Conservation (phyloP, 2,329 filamentous ascomycete species). For the Xylaria sp. region DNA sequence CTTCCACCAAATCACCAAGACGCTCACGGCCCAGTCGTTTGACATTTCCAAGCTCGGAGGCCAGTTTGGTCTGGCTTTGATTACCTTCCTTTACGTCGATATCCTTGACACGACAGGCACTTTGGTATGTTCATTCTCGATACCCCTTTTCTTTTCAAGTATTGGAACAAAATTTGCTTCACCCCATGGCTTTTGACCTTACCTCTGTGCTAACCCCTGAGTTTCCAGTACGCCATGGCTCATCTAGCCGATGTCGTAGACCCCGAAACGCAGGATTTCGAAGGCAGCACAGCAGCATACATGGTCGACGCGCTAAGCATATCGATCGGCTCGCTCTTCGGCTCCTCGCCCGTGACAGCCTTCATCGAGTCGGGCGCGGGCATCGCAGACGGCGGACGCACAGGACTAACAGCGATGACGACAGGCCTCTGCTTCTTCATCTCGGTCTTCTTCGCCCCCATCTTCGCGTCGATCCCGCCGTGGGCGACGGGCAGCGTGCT, state of each 20-base stretch:
- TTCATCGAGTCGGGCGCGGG: slow-evolving; percentile 92
- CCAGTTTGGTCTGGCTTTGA: slow-evolving; percentile 84
- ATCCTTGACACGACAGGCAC: slow-evolving; percentile 89
- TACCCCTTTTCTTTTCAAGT: background rate
- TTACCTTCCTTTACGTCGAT: slow-evolving; percentile 91
- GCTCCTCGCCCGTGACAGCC: slow-evolving; percentile 83
- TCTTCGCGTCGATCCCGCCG: slow-evolving; percentile 88
- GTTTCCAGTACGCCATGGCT: slow-evolving; percentile 78
- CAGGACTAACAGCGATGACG: slow-evolving; percentile 82
- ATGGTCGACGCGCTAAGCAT: slow-evolving; percentile 83
- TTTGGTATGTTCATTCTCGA: slow-evolving; percentile 53
- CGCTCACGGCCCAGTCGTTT: slow-evolving; percentile 79
- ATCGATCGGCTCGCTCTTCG: slow-evolving; percentile 82
- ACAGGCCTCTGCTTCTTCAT: slow-evolving; percentile 88
- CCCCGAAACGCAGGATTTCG: slow-evolving; percentile 85
- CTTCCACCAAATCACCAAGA: slow-evolving; percentile 80
- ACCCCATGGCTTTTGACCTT: background rate
- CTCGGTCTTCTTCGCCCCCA: slow-evolving; percentile 88
- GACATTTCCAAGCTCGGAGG: slow-evolving; percentile 73
- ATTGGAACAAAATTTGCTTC: background rate
- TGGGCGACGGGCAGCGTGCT: slow-evolving; percentile 93
- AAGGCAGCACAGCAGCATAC: slow-evolving; percentile 85
- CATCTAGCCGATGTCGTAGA: slow-evolving; percentile 84
- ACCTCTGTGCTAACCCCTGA: slow-evolving; percentile 10
- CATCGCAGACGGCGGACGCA: slow-evolving; percentile 87